Evolutionary conservation across 805 yeast genomes (phyloP).

Genomic region (Metschnikowia henanensis): DNA sequence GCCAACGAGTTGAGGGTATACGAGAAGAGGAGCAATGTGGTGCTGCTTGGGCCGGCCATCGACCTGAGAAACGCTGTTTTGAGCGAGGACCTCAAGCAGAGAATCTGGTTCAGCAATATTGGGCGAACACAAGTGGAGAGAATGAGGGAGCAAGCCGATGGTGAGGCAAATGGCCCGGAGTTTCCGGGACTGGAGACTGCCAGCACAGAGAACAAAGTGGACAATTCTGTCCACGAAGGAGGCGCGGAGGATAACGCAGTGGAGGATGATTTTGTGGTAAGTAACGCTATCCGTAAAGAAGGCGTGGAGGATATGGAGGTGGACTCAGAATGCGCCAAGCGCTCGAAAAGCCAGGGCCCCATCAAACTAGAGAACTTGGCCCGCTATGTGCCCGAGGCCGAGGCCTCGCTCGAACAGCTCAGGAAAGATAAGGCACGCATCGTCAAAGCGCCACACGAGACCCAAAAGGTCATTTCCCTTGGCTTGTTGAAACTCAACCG

Average conservation of each 20-base stretch:
- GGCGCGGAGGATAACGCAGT: neutral
- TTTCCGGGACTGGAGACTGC: no score
- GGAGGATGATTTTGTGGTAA: neutral
- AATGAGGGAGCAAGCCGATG: conserved; percentile 4
- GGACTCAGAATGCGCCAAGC: no score
- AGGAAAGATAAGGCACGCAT: conserved; percentile 26
- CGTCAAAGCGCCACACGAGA: conserved; percentile 25
- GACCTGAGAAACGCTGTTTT: conserved; percentile 38
- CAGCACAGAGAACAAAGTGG: no score
- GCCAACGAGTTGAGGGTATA: conserved; percentile 20
- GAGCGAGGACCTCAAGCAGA: conserved; percentile 30
- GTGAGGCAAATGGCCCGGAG: conserved; percentile 1
- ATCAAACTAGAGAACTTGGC: conserved; percentile 33
- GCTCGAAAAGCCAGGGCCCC: conserved; percentile 5
- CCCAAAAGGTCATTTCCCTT: conserved; percentile 37
- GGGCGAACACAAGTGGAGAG: conserved; percentile 31
- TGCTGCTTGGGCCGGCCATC: conserved; percentile 37
- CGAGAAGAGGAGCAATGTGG: conserved; percentile 24
- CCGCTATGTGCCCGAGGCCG: conserved; percentile 36
- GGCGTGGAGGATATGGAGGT: conserved; percentile 4
- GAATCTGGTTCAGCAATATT: conserved; percentile 41
- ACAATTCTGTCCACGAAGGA: no score
- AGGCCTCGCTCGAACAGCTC: conserved; percentile 24
- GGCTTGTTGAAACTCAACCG: conserved; percentile 35
- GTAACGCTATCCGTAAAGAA: no score